A percentile compares a stretch with the other conserved stretches of the same genome.
Conservation (phyloP, 1,284 basidiomycete genomes). For the Ganoderma lingzhi region DNA sequence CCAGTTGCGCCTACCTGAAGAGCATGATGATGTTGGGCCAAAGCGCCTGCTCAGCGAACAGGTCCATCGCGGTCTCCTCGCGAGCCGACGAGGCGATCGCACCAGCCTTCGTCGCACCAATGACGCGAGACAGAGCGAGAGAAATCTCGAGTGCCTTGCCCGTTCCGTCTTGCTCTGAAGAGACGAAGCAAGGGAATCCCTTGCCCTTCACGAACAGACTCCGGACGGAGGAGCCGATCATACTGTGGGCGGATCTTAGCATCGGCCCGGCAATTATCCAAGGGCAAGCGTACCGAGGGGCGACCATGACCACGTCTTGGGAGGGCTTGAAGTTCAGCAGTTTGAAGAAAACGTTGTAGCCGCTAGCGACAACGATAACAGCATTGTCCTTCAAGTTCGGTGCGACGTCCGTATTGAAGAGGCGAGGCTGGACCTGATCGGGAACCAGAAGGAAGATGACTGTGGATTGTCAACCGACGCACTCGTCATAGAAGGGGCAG, state of each 20-base stretch:
- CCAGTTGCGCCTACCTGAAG: slow-evolving; percentile 48
- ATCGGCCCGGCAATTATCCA: slow-evolving; percentile 11
- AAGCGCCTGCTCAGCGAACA: slow-evolving; percentile 71
- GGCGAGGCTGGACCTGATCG: slow-evolving; percentile 67
- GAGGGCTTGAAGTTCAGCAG: slow-evolving; percentile 59
- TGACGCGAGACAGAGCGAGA: slow-evolving; percentile 62
- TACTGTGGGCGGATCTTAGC: slow-evolving; percentile 44
- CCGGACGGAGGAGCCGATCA: slow-evolving; percentile 72
- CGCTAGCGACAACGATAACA: slow-evolving; percentile 67
- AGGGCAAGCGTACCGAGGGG: slow-evolving; percentile 55
- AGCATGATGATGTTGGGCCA: slow-evolving; percentile 75
- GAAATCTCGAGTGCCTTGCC: slow-evolving; percentile 56
- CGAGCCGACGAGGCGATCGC: slow-evolving; percentile 68
- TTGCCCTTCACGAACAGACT: slow-evolving; percentile 66
- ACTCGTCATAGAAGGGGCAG: background rate
- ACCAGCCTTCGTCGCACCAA: slow-evolving; percentile 72
- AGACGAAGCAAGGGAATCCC: slow-evolving; percentile 73
- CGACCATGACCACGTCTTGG: slow-evolving; percentile 75
- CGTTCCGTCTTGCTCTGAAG: slow-evolving; percentile 68
- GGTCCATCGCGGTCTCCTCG: slow-evolving; percentile 74
- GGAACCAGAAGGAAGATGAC: slow-evolving; percentile 70
- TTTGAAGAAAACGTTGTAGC: slow-evolving; percentile 72
- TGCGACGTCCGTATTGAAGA: slow-evolving; percentile 64
- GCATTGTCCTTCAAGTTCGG: slow-evolving; percentile 58
- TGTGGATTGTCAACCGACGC: slow-evolving; percentile 32